A percentile compares a stretch with the other conserved stretches of the same genome.
These are phyloP conservation scores for Lanmaoa rubissima DNA, from an alignment of 768 basidiomycete genomes.

Conservation along the genomic window DNA sequence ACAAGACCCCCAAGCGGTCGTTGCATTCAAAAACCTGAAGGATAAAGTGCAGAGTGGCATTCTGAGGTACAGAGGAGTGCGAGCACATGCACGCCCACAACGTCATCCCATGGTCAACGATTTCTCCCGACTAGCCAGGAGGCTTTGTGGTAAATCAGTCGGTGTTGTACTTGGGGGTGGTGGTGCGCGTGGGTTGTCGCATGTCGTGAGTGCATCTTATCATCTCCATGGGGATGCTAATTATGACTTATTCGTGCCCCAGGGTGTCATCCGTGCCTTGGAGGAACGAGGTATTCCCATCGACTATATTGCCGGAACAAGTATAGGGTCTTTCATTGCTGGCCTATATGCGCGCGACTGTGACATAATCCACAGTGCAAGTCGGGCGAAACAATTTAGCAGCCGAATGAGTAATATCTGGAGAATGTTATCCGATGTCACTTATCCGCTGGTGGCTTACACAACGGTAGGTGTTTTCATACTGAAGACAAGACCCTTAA, in stretches of 20 bases:
- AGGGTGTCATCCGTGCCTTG: conserved; percentile 92
- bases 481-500: not conserved
- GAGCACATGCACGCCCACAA: conserved; percentile 63
- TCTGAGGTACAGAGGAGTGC: conserved; percentile 75
- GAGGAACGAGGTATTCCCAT: conserved; percentile 93
- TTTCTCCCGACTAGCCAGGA: conserved; percentile 86
- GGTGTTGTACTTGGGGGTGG: conserved; percentile 96
- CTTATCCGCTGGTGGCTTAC: conserved; percentile 74
- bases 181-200: conserved; percentile 88
- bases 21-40: conserved; percentile 87
- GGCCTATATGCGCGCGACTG: conserved; percentile 95
- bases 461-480: conserved; percentile 51
- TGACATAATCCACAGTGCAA: conserved; percentile 81
- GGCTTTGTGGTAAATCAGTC: conserved; percentile 90
- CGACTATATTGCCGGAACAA: conserved; percentile 92
- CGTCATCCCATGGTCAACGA: conserved; percentile 84
- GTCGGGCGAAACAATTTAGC: conserved; percentile 89
- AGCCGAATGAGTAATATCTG: conserved; percentile 91
- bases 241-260: conserved; percentile 9
- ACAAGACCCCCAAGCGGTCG: conserved; percentile 86
- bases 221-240: conserved; percentile 9
- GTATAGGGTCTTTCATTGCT: conserved; percentile 90
- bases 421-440: conserved; percentile 90
- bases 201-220: conserved; percentile 45
- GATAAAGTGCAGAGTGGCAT: conserved; percentile 89